Conservation (phyloP, 441 rosid species). For the Adansonia grandidieri region DNA sequence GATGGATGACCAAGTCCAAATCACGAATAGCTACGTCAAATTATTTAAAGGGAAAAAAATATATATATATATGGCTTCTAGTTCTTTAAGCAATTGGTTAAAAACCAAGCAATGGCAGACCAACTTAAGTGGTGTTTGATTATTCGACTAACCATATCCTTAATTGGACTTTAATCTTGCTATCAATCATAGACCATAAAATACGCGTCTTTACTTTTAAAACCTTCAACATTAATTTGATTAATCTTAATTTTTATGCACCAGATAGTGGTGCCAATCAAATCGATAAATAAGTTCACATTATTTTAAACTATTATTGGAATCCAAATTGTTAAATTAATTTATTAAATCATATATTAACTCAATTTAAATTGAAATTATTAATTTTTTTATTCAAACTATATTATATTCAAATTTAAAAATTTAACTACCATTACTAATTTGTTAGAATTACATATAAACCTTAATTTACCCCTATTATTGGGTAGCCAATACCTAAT, state of each 20-base stretch:
- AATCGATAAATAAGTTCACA: no score
- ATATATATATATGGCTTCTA: background rate
- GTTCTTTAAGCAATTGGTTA: conserved; percentile 25
- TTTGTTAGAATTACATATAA: no score
- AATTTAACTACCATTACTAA: no score
- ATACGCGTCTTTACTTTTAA: conserved; percentile 24
- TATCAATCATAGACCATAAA: conserved; percentile 6
- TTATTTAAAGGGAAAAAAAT: background rate
- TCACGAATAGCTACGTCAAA: background rate
- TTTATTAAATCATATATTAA: no score
- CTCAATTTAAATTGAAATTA: no score
- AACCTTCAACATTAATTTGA: background rate
- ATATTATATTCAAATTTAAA: no score
- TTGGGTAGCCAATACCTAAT: background rate
- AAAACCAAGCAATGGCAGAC: conserved; percentile 63
- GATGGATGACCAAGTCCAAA: background rate
- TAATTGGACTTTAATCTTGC: conserved; percentile 33
- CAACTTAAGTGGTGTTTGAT: conserved; percentile 52
- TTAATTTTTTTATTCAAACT: no score
- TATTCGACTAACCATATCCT: conserved; percentile 42
- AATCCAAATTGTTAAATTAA: no score
- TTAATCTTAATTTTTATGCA: background rate
- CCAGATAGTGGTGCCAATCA: no score
- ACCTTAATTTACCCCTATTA: background rate
- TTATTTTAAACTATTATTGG: no score